Base-by-base conservation (phyloP, 768 basidiomycete genomes). In the Tylopilus intermedius region DNA sequence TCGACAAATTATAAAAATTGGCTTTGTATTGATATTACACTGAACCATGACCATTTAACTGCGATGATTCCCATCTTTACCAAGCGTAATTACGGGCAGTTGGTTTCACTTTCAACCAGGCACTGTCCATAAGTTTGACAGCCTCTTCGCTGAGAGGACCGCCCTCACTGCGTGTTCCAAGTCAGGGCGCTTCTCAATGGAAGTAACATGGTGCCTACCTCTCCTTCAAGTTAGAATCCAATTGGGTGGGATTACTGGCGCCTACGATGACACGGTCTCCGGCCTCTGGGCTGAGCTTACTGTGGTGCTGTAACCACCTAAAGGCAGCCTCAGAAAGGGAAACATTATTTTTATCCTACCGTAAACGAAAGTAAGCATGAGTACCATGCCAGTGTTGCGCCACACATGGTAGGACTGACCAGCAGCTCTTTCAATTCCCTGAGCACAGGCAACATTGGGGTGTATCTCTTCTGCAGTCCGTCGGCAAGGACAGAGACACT, bases 201-300 rank as follows among this genome's bases (percentile, higher is more conserved):
- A 27, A 18, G 22, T 6, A 10, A 41, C 22, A 26, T 13, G 4
- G 13, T 5, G 24, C 61, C 3, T 33, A 58, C 58, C 40, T 53
- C 18, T 50, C 55, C 37, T 51, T 49, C 6, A 63, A 21, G 43
- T 56, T 64, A 21, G 61, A 56, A 56, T 73, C 72, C 32, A 76
- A 58, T 45, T 76, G 74, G 11, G 53, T 50, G 32, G 59, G 47
- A n/a, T 58, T 69, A 22, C 64, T 66, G 2, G 73, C 72, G 4
- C 75, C 74, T 27, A 78, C 67, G 45, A 75, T 61, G 54, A 75
- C 57, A 22, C 50, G 53, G 45, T 69, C 65, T 42, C 62, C 57
- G 3, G 35, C 54, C 4, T 38, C 49, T 26, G 64, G 52, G 13
- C 45, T 50, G 18, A 55, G 53, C 32, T 42, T 52, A 41, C 62